Conservation (phyloP, 306 rosid genomes). For the Vachellia pachyceras region DNA sequence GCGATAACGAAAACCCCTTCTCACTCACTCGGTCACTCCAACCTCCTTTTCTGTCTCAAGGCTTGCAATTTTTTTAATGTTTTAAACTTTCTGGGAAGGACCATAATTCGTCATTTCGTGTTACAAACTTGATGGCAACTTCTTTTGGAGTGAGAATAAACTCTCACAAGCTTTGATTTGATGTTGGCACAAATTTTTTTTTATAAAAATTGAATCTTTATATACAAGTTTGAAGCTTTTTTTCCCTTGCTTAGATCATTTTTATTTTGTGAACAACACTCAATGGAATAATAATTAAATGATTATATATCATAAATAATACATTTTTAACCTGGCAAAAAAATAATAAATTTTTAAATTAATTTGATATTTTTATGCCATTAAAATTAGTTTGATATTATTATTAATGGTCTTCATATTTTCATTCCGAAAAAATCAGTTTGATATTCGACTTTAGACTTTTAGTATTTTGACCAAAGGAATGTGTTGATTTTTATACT, state of each 20-base stretch:
- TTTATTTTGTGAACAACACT: background rate
- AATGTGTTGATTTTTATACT: background rate
- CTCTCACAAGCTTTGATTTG: background rate
- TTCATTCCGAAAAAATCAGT: no score
- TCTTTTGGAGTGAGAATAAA: slow-evolving; percentile 16
- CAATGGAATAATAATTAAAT: background rate
- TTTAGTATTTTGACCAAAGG: no score
- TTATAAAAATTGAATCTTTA: background rate
- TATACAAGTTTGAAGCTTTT: background rate
- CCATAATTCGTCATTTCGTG: background rate
- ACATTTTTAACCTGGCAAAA: no score
- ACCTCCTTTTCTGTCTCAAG: slow-evolving; percentile 33
- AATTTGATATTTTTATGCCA: no score
- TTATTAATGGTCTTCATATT: no score
- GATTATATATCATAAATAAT: no score
- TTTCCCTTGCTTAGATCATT: background rate
- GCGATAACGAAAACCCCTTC: slow-evolving; percentile 30
- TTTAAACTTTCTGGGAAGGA: background rate
- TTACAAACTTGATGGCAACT: background rate
- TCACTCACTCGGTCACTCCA: slow-evolving; percentile 34
- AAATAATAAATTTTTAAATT: no score
- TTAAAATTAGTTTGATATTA: no score
- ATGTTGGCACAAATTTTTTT: background rate
- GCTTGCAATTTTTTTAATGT: background rate
- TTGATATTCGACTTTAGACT: no score